phyloP scores from a whole-genome alignment of 345 rosid species.

The Carallia brachiata region DNA sequence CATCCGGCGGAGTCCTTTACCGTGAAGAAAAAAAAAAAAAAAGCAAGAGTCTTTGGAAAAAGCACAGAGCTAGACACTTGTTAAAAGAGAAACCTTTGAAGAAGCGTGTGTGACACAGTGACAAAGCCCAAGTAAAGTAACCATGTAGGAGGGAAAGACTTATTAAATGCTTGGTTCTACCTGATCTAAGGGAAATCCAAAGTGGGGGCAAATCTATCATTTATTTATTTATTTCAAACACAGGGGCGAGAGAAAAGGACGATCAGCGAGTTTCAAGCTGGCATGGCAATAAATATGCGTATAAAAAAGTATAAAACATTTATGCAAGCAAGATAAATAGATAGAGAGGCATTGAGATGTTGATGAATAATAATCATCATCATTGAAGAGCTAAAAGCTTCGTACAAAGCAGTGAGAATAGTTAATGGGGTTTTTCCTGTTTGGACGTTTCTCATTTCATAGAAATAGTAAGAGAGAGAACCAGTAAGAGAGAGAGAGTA shows the following conservation, averaged over 20 bases:
- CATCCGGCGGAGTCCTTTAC: not conserved
- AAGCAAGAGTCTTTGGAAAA: not conserved
- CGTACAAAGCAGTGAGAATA: conserved; percentile 26
- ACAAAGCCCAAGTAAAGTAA: not conserved
- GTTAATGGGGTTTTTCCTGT: conserved; percentile 25
- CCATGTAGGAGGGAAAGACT: not conserved
- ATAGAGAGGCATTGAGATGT: conserved; percentile 12
- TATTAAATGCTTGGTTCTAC: conserved; percentile 35
- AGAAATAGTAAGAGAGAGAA: conserved; percentile 7
- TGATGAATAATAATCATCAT: conserved; percentile 11
- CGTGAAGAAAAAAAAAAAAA: not conserved
- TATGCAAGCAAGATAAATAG: not conserved
- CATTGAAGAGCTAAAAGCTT: not conserved
- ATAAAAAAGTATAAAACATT: not conserved
- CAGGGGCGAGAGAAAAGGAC: conserved; percentile 29
- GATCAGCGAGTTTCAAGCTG: conserved; percentile 67
- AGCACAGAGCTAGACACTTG: not conserved
- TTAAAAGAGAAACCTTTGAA: not conserved
- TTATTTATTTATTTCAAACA: conserved; percentile 5
- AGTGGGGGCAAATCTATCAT: not conserved
- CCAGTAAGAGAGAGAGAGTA: conserved; percentile 21
- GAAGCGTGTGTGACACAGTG: not conserved
- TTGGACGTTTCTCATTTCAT: conserved; percentile 10
- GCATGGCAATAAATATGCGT: conserved; percentile 35
- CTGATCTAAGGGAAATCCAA: conserved; percentile 39